Evolutionary conservation across 768 basidiomycete genomes (phyloP).

Genomic region (Termitomyces heimii): DNA sequence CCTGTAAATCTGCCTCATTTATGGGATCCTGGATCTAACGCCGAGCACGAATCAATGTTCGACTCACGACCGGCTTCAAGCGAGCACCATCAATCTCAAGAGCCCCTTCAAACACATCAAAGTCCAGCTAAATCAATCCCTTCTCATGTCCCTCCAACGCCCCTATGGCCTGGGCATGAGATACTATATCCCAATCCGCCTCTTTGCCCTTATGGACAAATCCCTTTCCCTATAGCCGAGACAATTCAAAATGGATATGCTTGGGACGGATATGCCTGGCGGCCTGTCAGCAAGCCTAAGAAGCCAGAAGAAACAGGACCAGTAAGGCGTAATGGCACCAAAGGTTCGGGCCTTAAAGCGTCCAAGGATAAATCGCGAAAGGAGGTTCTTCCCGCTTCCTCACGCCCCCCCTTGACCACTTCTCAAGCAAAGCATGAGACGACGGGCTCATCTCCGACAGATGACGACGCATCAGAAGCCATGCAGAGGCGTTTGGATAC

Average conservation of each 20-base stretch:
- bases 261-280: not conserved
- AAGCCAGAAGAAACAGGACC: not conserved
- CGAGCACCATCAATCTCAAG: not conserved
- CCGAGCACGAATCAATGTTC: not conserved
- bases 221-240: not conserved
- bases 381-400: not conserved
- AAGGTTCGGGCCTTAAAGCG: no score
- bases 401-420: not conserved
- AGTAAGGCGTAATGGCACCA: not conserved
- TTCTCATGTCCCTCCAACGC: not conserved
- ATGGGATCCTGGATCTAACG: not conserved
- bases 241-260: not conserved
- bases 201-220: not conserved
- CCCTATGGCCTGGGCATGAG: not conserved
- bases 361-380: not conserved
- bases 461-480: not conserved
- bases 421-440: not conserved
- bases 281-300: not conserved
- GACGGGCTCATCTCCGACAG: not conserved
- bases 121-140: not conserved
- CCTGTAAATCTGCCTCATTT: not conserved
- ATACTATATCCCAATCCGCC: not conserved
- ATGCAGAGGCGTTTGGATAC: not conserved
- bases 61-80: not conserved
- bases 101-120: not conserved